Conservation (phyloP, 1,139 yeast species). For the Yamadazyma buinensis region DNA sequence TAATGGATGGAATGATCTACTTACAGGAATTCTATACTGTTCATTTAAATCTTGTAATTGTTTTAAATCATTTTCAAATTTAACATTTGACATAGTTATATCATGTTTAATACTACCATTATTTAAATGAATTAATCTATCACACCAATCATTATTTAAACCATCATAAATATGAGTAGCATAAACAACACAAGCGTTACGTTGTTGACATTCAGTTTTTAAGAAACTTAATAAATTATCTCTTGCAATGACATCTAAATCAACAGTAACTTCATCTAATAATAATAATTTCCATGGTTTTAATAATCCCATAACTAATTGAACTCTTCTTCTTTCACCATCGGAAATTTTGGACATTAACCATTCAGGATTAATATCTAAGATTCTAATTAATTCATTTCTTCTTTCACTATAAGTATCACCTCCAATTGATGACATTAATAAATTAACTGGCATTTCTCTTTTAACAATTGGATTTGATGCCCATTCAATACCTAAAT, state of each 20-base stretch:
- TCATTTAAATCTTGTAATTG: conserved; percentile 13
- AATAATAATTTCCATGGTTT: conserved; percentile 85
- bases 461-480: conserved; percentile 84
- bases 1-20: conserved; percentile 63
- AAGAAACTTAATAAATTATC: conserved; percentile 67
- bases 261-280: conserved; percentile 94
- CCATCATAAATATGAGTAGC: conserved; percentile 99
- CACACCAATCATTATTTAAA: conserved; percentile 77
- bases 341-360: conserved; percentile 89
- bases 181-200: conserved; percentile 74
- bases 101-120: conserved; percentile 50
- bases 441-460: conserved; percentile 80
- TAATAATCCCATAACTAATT: conserved; percentile 85
- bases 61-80: conserved; percentile 18
- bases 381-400: conserved; percentile 64
- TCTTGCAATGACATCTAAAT: conserved; percentile 88
- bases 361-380: conserved; percentile 88
- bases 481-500: conserved; percentile 98
- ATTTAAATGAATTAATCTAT: conserved; percentile 73
- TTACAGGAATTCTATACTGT: conserved; percentile 34
- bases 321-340: conserved; percentile 93
- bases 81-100: conserved; percentile 17
- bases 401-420: conserved; percentile 69
- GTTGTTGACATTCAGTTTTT: conserved; percentile 58
- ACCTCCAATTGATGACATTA: conserved; percentile 84